Conservation (phyloP, 2,329 filamentous ascomycete genomes). For the Epichloe baconii region DNA sequence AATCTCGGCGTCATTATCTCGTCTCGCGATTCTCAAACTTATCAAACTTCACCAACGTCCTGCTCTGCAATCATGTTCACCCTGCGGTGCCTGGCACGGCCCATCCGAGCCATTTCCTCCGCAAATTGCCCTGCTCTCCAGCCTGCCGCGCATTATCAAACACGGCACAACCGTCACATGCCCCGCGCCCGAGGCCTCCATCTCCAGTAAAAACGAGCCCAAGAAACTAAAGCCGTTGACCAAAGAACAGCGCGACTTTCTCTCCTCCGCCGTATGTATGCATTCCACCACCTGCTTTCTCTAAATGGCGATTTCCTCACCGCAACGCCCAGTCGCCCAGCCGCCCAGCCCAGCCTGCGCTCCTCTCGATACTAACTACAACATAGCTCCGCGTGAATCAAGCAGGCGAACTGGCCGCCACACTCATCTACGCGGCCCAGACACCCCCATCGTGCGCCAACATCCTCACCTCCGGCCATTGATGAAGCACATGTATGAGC, state of each 20-base stretch:
- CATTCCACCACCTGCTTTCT: not conserved
- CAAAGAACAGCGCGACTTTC: slow-evolving; percentile 56
- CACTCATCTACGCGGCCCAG: slow-evolving; percentile 84
- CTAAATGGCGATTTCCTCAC: not conserved
- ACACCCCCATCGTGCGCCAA: slow-evolving; percentile 68
- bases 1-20: not conserved
- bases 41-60: not conserved
- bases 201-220: slow-evolving; percentile 10
- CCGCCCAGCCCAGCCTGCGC: not conserved
- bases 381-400: slow-evolving; percentile 81
- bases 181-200: not conserved
- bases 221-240: slow-evolving; percentile 48
- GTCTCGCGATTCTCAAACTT: not conserved
- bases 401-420: slow-evolving; percentile 92
- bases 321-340: too few relatives aligned
- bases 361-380: not conserved
- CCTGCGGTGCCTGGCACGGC: slow-evolving; percentile 8
- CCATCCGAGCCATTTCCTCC: slow-evolving; percentile 4
- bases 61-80: slow-evolving; percentile 9
- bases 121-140: not conserved
- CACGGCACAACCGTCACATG: slow-evolving; percentile 5
- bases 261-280: slow-evolving; percentile 59
- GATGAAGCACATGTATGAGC: slow-evolving; percentile 97
- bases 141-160: slow-evolving; percentile 5
- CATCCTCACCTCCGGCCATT: slow-evolving; percentile 81